Base-by-base conservation (phyloP, 164 flowering plant genomes). In the Magnolia changhungtana region DNA sequence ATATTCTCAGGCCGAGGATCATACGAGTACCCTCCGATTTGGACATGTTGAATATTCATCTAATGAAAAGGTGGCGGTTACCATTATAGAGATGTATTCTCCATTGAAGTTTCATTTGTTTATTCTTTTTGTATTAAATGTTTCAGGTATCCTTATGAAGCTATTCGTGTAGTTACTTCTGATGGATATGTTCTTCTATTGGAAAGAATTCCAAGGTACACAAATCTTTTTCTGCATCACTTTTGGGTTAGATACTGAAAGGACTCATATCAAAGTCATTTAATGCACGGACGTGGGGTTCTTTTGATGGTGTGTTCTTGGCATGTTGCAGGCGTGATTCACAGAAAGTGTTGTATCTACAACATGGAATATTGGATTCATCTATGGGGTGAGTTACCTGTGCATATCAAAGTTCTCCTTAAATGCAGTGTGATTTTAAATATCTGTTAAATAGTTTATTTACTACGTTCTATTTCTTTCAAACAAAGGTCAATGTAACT, bases 71-170 rank as follows among this genome's bases (percentile, higher is more conserved):
- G 27, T 14, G 58, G 14, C 2, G 13, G 61, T 16, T 55, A 55
- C 61, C 18, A 55, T 55, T 16, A 55, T 55, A 55, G 16, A 55
- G 61, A 16, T 55, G 61, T 55, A 10, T 55, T 16, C 61, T 55
- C 61, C 61, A 8, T 16, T 7, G 61, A 55, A 55, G 18, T 55
- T 55, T 55, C 61, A 8, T 55, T 55, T 55, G 18, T 55, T 55
- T 55, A 10, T 37, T 37, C 18, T 16, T 10, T 55, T 55, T 18
- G 11, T 55, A 2, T 55, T 11, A 55, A 55, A 13, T 55, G 78
- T 81, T 64, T 71, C 77, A 96, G 99, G 88, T 96, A 96, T 78
- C 99, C 99, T 51, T 96, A 94, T 83, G 98, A 96, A 90, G 98
- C 96, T 77, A 91, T 96, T 72, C 91, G 76, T 79, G 98, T 96